Conservation (phyloP, 192 early-diverging fungal species). For the Umbelopsis isabellina region DNA sequence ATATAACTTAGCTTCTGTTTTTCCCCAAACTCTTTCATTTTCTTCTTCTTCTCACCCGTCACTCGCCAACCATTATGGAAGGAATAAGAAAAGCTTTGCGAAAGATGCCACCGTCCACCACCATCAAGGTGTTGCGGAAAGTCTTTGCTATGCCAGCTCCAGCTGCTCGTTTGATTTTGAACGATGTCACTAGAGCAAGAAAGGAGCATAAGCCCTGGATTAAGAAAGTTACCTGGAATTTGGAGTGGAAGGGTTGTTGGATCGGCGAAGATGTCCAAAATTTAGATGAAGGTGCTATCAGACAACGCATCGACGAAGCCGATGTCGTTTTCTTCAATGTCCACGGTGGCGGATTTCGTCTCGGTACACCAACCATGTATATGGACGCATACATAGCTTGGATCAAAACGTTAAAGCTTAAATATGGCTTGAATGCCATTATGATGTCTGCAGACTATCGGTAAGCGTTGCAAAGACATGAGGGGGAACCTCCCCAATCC, state of each 20-base stretch:
- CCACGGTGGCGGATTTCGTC: constrained; percentile 47
- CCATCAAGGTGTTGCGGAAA: constrained; percentile 36
- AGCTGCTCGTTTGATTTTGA: constrained; percentile 39
- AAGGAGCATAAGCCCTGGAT: constrained; percentile 43
- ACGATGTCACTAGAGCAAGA: constrained; percentile 39
- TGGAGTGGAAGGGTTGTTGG: constrained; percentile 45
- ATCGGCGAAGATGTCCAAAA: constrained; percentile 36
- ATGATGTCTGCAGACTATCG: constrained; percentile 45
- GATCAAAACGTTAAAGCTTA: constrained; percentile 34
- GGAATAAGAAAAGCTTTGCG: constrained; percentile 32
- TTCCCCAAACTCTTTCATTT: not conserved
- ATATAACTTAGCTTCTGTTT: not conserved
- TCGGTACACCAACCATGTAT: constrained; percentile 44
- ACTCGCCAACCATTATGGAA: constrained; percentile 22
- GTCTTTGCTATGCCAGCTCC: constrained; percentile 42
- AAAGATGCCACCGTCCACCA: constrained; percentile 41
- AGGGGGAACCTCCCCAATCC: not conserved
- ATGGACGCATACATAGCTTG: constrained; percentile 43
- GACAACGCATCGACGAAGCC: constrained; percentile 26
- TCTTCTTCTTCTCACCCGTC: not conserved
- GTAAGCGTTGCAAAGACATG: constrained; percentile 8
- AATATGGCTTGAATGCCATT: constrained; percentile 35
- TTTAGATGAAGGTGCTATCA: constrained; percentile 14
- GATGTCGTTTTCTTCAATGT: constrained; percentile 44
- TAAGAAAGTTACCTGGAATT: constrained; percentile 22